Evolutionary conservation across 768 basidiomycete species (phyloP).

Genomic region (Baorangia bicolor): DNA sequence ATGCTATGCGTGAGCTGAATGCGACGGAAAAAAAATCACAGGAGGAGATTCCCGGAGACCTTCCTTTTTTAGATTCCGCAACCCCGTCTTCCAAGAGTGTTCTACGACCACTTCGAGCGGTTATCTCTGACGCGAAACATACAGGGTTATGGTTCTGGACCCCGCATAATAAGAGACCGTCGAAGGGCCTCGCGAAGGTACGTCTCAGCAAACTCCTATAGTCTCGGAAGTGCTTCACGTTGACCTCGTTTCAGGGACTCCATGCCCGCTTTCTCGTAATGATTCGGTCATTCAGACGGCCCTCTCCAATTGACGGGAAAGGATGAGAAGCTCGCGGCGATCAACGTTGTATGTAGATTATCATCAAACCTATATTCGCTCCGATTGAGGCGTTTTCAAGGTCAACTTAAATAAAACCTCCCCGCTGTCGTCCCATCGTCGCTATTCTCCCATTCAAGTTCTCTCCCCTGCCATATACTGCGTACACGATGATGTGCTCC

Average conservation of each 20-base stretch:
- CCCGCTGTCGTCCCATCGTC: slow-evolving; percentile 10
- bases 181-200: slow-evolving; percentile 4
- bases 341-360: slow-evolving; percentile 38
- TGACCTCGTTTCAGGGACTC: slow-evolving; percentile 29
- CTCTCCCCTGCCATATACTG: background rate
- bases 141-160: slow-evolving; percentile 1
- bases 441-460: slow-evolving; percentile 4
- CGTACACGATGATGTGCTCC: slow-evolving; percentile 1
- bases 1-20: no score
- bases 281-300: slow-evolving; percentile 34
- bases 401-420: slow-evolving; percentile 28
- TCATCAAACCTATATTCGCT: slow-evolving; percentile 35
- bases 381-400: slow-evolving; percentile 26
- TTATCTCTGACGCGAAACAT: slow-evolving; percentile 8
- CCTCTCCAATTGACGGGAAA: slow-evolving; percentile 30
- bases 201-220: slow-evolving; percentile 1
- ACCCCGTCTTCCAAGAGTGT: background rate
- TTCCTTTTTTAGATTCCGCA: slow-evolving; percentile 6
- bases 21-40: background rate
- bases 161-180: slow-evolving; percentile 9
- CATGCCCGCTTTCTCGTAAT: slow-evolving; percentile 34
- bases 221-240: slow-evolving; percentile 13
- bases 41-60: background rate
- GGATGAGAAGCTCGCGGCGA: slow-evolving; percentile 35
- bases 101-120: background rate